Evolutionary conservation across 1,139 yeast species (phyloP), one percentile per base, ranked within the genome.

Genomic region (Zygosaccharomyces sapae): DNA sequence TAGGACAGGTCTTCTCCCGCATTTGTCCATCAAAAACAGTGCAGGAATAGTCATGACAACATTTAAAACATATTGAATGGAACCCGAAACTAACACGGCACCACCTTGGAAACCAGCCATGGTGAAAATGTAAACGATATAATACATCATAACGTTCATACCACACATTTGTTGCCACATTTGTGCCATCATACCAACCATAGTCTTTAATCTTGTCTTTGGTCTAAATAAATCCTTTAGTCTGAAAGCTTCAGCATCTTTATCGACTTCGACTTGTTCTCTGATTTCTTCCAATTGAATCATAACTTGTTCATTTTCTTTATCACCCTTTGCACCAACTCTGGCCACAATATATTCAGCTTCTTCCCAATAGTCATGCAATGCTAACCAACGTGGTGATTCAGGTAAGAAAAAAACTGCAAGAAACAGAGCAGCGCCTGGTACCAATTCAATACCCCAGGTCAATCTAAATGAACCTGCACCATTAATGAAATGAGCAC

Each of bases 151-250:
- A 55, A 78, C 82, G 58, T 80, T 79, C 76, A 78, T 76, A 65
- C 88, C 88, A 39, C 85, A 78, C 59, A 82, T 69, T 66, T 82
- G 87, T 67, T 81, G 86, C 83, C 84, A 82, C 59, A 80, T 73
- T 68, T 82, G 87, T 45, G 84, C 80, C 53, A 70, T 75, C 36
- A 79, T 59, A 52, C 81, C 86, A 45, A 76, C 74, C 53, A 70
- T 53, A 51, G 83, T 78, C 67, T 84, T 73, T 53, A 65, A 69
- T 49, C 74, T 55, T 52, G 77, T 76, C 55, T 75, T 69, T 63
- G 69, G 72, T 45, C 62, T 66, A 70, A 79, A 77, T 52, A 78
- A 69, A 47, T 78, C 77, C 41, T 68, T 64, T 57, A 76, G 73
- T 5, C 67, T 54, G 46, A 66, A 56, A 49, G 70, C 69, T 52